Conservation (phyloP, 2,329 filamentous ascomycete species). For the Pseudogymnoascus sp. region DNA sequence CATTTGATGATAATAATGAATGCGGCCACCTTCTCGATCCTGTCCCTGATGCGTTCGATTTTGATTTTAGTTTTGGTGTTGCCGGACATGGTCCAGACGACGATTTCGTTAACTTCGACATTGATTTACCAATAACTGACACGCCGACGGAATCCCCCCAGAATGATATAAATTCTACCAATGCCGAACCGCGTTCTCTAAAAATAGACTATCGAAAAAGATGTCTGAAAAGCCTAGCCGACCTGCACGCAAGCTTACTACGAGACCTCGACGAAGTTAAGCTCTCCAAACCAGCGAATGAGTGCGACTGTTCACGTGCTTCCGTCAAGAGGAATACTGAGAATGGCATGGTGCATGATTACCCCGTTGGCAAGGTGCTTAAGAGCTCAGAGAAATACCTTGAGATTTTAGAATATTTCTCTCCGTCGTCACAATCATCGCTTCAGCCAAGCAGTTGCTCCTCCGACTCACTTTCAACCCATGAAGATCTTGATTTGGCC, state of each 20-base stretch:
- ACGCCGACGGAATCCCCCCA: neutral
- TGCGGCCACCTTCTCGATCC: neutral
- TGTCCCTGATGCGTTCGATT: neutral
- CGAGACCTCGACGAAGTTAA: constrained; percentile 4
- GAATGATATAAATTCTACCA: neutral
- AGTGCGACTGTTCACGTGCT: neutral
- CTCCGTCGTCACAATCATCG: neutral
- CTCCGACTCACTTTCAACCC: neutral
- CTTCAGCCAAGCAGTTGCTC: neutral
- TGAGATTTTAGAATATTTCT: neutral
- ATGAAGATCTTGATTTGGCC: neutral
- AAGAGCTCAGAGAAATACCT: neutral
- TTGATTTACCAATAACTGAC: neutral
- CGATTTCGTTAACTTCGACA: neutral
- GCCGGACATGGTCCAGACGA: neutral
- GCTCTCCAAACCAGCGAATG: neutral
- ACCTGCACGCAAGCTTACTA: neutral
- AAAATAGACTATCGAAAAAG: neutral
- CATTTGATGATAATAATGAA: neutral
- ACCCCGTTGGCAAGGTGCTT: neutral
- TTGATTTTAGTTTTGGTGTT: constrained; percentile 1
- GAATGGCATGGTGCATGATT: neutral
- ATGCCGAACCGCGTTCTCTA: neutral
- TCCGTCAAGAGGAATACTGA: neutral
- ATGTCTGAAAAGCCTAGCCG: neutral